Evolutionary conservation across 176 grass and related monocot genomes (phyloP).

Genomic region (Cenchrus purpureus): DNA sequence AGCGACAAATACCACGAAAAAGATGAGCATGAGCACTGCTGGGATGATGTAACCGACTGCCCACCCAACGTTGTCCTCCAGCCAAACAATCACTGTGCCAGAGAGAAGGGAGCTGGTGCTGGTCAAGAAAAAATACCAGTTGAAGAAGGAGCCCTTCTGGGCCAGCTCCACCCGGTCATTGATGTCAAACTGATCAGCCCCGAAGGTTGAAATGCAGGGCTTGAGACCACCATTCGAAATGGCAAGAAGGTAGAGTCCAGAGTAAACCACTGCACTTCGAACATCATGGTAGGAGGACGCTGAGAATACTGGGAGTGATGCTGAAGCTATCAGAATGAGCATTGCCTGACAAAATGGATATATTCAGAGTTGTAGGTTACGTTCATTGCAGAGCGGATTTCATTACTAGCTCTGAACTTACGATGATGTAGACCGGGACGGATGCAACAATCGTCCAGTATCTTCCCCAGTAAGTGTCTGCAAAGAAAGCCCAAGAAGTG

Average conservation of each 20-base stretch:
- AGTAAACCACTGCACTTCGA: slow-evolving; percentile 25
- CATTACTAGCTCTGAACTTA: background rate
- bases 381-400: background rate
- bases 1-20: slow-evolving; percentile 22
- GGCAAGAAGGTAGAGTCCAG: slow-evolving; percentile 51
- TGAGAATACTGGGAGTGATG: slow-evolving; percentile 1
- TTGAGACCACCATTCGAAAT: slow-evolving; percentile 46
- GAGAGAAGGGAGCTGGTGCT: slow-evolving; percentile 45
- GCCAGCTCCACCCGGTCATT: slow-evolving; percentile 35
- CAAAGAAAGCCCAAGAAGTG: slow-evolving; percentile 44
- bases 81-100: slow-evolving; percentile 54
- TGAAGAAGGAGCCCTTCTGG: slow-evolving; percentile 61
- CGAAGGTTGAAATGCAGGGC: slow-evolving; percentile 43
- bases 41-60: slow-evolving; percentile 46
- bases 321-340: slow-evolving; percentile 35
- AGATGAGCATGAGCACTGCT: slow-evolving; percentile 33
- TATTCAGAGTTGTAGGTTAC: background rate
- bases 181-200: slow-evolving; percentile 52
- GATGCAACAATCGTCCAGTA: slow-evolving; percentile 33
- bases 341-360: slow-evolving; percentile 29
- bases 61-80: slow-evolving; percentile 54
- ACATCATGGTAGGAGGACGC: background rate
- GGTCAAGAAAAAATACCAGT: slow-evolving; percentile 58
- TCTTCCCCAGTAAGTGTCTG: slow-evolving; percentile 42
- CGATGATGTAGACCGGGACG: background rate